Base-by-base conservation (phyloP, 2,329 filamentous ascomycete species). In the Bretziella fagacearum region DNA sequence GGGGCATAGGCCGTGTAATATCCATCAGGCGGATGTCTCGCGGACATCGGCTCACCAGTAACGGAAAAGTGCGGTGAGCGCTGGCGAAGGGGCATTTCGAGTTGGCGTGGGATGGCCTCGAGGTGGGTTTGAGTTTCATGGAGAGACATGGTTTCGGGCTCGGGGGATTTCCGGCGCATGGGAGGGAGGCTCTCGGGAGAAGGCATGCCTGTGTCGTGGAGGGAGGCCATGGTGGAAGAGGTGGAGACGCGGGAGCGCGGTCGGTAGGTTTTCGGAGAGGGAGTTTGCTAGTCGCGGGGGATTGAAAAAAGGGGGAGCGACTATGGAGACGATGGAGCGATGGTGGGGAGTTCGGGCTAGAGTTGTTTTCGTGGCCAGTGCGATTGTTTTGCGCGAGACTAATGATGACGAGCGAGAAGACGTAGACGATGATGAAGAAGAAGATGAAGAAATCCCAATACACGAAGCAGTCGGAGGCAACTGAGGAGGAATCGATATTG, bases 181-280 rank as follows among this genome's bases (percentile, higher is more conserved):
- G 42, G 32, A 11, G 32, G 32, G 22, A 46, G 44, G 44, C 32
- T 37, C 6, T 46, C 44, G 25, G 44, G 44, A 11, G 44, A 37
- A 22, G 32, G 30, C 5, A 46, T 36, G 11, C 44, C 44, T n/a
- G 5, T 17, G 18, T 25, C 13, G 15, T 37, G 11, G 10, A 37
- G 33, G 4, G 32, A 18, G 44, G 32, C 20, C 44, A 46, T 46
- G 22, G 32, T 30, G 44, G 27, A 11, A 20, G n/a, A n/a, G n/a
- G n/a, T 4, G 15, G 15, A 29, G 18, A 17, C 15, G 25, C 8
- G 17, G 23, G n/a, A 43, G 23, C 13, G 18, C 18, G 7, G 26
- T 10, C 13, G 6, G 25, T 10, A 29, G 40, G 13, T 2, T 17
- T 43, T 30, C 6, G 41, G 20, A 22, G 41, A 23, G 13, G 15